Evolutionary conservation across 2,329 filamentous ascomycete species (phyloP).

Genomic region (Trichoderma afroharzianum): DNA sequence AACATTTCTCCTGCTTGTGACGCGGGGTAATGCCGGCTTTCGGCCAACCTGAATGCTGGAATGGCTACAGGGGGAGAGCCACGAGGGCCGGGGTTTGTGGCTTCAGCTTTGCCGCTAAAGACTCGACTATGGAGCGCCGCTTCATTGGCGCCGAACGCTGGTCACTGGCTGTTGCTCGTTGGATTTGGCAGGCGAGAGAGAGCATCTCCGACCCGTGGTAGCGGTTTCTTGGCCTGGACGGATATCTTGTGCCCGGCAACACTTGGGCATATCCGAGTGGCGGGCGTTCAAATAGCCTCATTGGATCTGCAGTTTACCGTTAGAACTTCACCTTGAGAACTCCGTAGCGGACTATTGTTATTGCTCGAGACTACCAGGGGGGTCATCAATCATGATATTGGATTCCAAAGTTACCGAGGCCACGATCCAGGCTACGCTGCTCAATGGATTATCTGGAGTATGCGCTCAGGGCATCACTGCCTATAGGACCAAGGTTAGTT

Average conservation of each 20-base stretch:
- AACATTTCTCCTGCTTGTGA: constrained; percentile 5
- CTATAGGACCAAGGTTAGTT: constrained; percentile 6
- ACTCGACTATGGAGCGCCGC: not conserved
- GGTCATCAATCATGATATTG: not conserved
- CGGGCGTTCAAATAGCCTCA: constrained; percentile 17
- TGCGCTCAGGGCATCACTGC: constrained; percentile 12
- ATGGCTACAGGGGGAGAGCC: not conserved
- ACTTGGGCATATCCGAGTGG: not conserved
- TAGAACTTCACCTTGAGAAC: not conserved
- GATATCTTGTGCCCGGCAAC: constrained; percentile 4
- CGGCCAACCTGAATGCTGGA: constrained; percentile 6
- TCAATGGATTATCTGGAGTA: constrained; percentile 7
- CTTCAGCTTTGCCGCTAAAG: constrained; percentile 4
- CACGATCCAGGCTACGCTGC: constrained; percentile 10
- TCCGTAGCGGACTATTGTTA: not conserved
- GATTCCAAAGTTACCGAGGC: constrained; percentile 14
- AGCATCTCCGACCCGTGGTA: not conserved
- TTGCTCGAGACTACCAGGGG: not conserved
- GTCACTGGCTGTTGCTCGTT: not conserved
- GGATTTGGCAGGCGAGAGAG: not conserved
- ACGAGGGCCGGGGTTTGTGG: not conserved
- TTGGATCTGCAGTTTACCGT: not conserved
- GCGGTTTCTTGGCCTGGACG: not conserved
- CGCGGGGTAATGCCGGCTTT: constrained; percentile 11
- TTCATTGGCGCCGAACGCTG: not conserved